These are phyloP conservation scores for Chlorella vulgaris DNA, from an alignment of 139 green algal genomes.

Conservation along the genomic window DNA sequence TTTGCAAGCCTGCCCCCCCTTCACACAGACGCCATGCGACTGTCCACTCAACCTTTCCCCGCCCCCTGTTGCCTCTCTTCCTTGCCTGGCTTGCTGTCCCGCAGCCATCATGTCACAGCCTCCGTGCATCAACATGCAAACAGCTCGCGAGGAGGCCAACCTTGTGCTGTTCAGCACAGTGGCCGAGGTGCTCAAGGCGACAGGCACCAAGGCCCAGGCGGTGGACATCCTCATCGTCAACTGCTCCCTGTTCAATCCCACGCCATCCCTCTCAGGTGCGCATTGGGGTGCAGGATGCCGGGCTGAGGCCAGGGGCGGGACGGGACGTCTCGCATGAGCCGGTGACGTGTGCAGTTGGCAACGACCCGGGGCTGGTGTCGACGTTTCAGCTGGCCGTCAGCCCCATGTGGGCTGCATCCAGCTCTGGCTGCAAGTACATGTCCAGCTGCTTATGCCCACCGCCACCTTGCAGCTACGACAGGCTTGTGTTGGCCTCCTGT, in stretches of 20 bases:
- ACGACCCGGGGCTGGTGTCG: too few relatives aligned
- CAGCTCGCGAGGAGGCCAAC: conserved; percentile 88
- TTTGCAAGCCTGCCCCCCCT: too few relatives aligned
- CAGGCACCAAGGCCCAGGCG: conserved; percentile 45
- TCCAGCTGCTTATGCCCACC: too few relatives aligned
- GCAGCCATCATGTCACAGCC: conserved; percentile 45
- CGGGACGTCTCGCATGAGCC: too few relatives aligned
- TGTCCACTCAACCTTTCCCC: too few relatives aligned
- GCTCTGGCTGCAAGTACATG: too few relatives aligned
- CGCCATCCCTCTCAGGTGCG: conserved; percentile 77
- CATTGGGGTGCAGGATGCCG: neutral
- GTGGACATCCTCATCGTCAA: conserved; percentile 96
- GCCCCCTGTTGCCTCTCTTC: conserved; percentile 16
- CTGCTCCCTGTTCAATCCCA: conserved; percentile 98
- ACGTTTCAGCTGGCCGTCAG: too few relatives aligned
- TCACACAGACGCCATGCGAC: too few relatives aligned
- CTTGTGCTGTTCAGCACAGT: conserved; percentile 74
- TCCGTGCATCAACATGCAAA: conserved; percentile 71
- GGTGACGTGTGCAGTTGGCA: neutral
- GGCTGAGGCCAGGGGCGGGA: neutral
- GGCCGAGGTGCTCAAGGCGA: conserved; percentile 67
- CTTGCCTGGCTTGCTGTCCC: conserved; percentile 7
- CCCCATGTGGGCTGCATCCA: too few relatives aligned
- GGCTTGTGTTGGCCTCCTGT: too few relatives aligned
- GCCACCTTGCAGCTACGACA: too few relatives aligned